phyloP scores from a whole-genome alignment of 352 stramenopile genomes.

The Pythium plurisporium region DNA sequence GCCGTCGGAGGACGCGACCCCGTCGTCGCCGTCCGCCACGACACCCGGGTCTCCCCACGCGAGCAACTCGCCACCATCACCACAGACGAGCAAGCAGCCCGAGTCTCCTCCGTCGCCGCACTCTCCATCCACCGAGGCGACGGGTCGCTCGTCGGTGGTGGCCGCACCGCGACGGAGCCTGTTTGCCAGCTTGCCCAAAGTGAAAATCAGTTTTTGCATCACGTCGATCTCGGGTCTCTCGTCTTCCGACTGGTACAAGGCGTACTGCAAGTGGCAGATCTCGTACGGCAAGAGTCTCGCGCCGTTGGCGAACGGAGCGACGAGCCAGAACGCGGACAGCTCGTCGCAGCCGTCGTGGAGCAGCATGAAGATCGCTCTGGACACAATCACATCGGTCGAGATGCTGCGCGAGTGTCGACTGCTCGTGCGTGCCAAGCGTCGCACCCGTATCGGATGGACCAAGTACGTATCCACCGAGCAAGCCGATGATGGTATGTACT shows the following conservation, averaged over 20 bases:
- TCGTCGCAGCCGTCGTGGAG: neutral
- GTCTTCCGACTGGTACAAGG: conserved; percentile 10
- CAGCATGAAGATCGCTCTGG: conserved; percentile 2
- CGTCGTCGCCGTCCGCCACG: neutral
- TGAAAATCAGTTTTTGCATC: conserved; percentile 8
- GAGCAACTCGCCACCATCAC: no score
- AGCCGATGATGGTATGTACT: neutral
- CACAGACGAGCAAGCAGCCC: neutral
- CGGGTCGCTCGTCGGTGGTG: neutral
- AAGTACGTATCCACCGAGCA: conserved; percentile 12
- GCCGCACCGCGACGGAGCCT: no score
- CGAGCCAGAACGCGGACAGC: conserved; percentile 1
- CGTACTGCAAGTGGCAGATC: conserved; percentile 16
- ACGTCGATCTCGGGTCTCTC: neutral
- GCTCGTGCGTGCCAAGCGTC: conserved; percentile 6
- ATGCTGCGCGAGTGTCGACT: conserved; percentile 14
- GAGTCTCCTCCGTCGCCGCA: neutral
- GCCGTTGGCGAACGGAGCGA: conserved; percentile 4
- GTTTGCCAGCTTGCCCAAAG: neutral
- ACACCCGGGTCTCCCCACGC: no score
- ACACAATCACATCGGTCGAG: neutral
- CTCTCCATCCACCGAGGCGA: neutral
- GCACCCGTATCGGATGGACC: conserved; percentile 1
- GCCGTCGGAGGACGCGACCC: neutral
- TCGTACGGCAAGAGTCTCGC: neutral